A percentile compares a stretch with the other conserved stretches of the same genome.
These are phyloP conservation scores for Fagopyrum esculentum DNA, from an alignment of 148 eudicot genomes.

Conservation along the genomic window DNA sequence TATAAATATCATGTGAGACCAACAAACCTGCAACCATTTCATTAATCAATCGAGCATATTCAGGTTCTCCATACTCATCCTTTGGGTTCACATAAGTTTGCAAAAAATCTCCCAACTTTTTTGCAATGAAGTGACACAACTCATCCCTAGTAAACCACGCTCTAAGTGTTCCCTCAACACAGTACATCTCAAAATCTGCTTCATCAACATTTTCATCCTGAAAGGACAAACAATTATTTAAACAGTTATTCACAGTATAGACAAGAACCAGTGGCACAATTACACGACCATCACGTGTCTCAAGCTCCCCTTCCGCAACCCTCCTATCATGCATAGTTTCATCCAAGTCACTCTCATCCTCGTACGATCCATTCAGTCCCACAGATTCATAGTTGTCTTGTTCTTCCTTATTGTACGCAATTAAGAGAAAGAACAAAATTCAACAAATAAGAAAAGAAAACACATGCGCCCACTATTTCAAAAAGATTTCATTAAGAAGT, in stretches of 20 bases:
- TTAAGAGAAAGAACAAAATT: no score
- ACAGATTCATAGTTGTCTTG: conserved; percentile 69
- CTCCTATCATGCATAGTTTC: conserved; percentile 81
- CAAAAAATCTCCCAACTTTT: conserved; percentile 78
- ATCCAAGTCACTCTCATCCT: conserved; percentile 76
- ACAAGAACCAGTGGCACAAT: neutral
- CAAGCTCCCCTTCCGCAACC: no score
- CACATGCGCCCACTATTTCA: no score
- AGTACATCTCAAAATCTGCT: conserved; percentile 83
- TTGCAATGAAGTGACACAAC: conserved; percentile 84
- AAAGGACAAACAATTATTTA: conserved; percentile 9
- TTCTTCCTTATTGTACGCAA: no score
- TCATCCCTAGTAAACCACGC: conserved; percentile 99
- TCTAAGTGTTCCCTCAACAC: conserved; percentile 84
- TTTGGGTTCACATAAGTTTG: conserved; percentile 61
- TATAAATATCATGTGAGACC: no score
- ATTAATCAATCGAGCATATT: conserved; percentile 73
- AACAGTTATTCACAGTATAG: neutral
- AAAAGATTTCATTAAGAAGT: no score
- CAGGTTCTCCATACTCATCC: conserved; percentile 52
- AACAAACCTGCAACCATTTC: conserved; percentile 84
- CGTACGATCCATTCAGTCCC: conserved; percentile 69
- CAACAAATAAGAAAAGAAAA: no score
- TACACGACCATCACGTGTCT: conserved; percentile 46
- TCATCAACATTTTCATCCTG: conserved; percentile 82